phyloP scores from a whole-genome alignment of 2,329 filamentous ascomycete species.

The Aureobasidium musti region DNA sequence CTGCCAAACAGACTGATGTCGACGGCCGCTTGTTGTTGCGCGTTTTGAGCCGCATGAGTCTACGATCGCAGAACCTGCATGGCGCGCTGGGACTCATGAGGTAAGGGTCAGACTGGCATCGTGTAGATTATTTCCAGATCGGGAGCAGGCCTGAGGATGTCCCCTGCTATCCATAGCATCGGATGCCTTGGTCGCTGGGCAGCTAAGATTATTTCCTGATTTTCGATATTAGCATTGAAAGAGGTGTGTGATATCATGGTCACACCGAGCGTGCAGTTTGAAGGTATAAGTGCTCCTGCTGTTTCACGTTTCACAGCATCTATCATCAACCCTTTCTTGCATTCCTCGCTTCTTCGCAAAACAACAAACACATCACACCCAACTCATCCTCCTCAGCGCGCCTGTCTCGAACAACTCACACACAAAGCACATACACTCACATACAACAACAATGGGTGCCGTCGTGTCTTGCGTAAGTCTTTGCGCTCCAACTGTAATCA shows the following conservation, averaged over 20 bases:
- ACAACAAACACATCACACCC: conserved; percentile 14
- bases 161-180: conserved; percentile 5
- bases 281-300: conserved; percentile 27
- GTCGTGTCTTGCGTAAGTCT: conserved; percentile 77
- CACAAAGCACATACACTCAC: not conserved
- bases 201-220: conserved; percentile 12
- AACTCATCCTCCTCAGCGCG: not conserved
- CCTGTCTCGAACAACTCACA: not conserved
- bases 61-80: conserved; percentile 6
- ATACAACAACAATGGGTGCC: conserved; percentile 66
- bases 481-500: not conserved
- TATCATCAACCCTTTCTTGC: conserved; percentile 8
- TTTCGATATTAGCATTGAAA: not conserved
- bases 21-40: conserved; percentile 10
- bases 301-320: conserved; percentile 17
- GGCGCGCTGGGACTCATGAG: not conserved
- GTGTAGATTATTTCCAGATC: conserved; percentile 22
- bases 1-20: conserved; percentile 9
- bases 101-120: not conserved
- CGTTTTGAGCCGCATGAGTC: not conserved
- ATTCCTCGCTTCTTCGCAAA: conserved; percentile 22
- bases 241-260: conserved; percentile 23
- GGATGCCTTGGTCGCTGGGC: conserved; percentile 23
- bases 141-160: conserved; percentile 1
- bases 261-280: not conserved